A percentile compares a stretch with the other conserved stretches of the same genome.
phyloP scores from a whole-genome alignment of 1,284 basidiomycete genomes.

The Trichosporon asahii region DNA sequence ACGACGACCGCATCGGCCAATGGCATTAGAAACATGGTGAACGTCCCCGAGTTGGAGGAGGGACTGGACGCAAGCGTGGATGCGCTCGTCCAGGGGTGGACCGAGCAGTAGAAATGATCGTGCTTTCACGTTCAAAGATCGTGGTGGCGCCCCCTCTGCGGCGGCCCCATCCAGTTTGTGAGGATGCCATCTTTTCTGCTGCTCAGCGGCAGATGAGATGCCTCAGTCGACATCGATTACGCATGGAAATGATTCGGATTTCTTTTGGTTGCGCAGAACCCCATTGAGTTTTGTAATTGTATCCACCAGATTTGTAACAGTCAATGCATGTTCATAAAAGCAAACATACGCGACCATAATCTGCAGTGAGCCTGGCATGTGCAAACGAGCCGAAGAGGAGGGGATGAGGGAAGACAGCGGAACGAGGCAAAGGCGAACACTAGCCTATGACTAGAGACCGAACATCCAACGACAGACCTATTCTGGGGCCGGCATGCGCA shows the following conservation, averaged over 20 bases:
- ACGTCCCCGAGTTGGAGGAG: slow-evolving; percentile 9
- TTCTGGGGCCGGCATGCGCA: no score
- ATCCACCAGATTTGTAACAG: not conserved
- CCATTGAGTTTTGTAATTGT: not conserved
- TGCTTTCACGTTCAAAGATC: not conserved
- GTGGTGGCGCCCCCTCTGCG: no score
- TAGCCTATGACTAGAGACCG: no score
- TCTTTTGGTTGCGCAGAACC: not conserved
- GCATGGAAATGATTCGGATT: not conserved
- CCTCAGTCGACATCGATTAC: not conserved
- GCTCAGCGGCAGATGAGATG: no score
- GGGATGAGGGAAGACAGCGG: not conserved
- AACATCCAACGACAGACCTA: no score
- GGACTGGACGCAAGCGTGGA: slow-evolving; percentile 18
- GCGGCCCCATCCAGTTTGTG: no score
- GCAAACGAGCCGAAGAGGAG: no score
- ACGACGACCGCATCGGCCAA: not conserved
- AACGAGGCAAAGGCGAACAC: no score
- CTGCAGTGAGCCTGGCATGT: not conserved
- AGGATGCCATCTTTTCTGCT: not conserved
- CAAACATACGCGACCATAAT: not conserved
- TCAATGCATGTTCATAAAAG: not conserved
- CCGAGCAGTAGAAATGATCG: not conserved
- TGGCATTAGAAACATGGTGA: not conserved
- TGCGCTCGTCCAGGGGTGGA: slow-evolving; percentile 23